Percentiles rank a stretch among this genome's conserved stretches.
Evolutionary conservation across 2,329 filamentous ascomycete species (phyloP).

Genomic region (Parascedosporium putredinis): DNA sequence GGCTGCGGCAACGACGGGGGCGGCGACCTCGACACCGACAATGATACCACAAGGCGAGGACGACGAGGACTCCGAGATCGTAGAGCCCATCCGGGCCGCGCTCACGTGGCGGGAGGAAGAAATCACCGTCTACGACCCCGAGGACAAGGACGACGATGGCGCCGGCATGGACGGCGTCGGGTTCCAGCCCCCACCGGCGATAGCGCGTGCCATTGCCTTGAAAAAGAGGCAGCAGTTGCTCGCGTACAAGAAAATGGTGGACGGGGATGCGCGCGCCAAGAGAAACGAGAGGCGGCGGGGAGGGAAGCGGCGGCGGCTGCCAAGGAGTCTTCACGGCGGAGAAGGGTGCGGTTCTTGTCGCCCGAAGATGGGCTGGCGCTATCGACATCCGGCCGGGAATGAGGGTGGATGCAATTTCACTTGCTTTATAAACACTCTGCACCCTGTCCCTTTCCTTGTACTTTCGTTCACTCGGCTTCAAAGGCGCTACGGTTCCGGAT

Average conservation of each 20-base stretch:
- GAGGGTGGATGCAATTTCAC: too few relatives aligned
- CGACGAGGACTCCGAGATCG: conserved; percentile 23
- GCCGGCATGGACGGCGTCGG: conserved; percentile 58
- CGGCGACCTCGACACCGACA: background rate
- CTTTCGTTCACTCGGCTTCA: too few relatives aligned
- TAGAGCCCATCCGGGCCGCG: conserved; percentile 45
- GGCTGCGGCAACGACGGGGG: too few relatives aligned
- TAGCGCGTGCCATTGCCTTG: conserved; percentile 45
- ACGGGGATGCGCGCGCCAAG: conserved; percentile 46
- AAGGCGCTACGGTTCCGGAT: too few relatives aligned
- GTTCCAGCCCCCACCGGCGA: conserved; percentile 52
- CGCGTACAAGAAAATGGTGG: conserved; percentile 51
- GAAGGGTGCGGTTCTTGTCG: conserved; percentile 31
- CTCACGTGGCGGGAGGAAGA: conserved; percentile 60
- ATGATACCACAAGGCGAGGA: conserved; percentile 13
- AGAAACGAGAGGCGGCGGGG: conserved; percentile 41
- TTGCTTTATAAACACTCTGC: too few relatives aligned
- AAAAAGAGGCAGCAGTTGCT: conserved; percentile 51
- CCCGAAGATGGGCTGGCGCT: conserved; percentile 17
- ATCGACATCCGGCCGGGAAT: too few relatives aligned
- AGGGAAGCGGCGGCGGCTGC: conserved; percentile 12
- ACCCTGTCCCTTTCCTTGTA: background rate
- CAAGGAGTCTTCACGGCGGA: conserved; percentile 11
- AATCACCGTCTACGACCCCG: conserved; percentile 55
- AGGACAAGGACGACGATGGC: conserved; percentile 57